phyloP scores from a whole-genome alignment of 495 filamentous ascomycete species.

The Penicilliopsis zonata region DNA sequence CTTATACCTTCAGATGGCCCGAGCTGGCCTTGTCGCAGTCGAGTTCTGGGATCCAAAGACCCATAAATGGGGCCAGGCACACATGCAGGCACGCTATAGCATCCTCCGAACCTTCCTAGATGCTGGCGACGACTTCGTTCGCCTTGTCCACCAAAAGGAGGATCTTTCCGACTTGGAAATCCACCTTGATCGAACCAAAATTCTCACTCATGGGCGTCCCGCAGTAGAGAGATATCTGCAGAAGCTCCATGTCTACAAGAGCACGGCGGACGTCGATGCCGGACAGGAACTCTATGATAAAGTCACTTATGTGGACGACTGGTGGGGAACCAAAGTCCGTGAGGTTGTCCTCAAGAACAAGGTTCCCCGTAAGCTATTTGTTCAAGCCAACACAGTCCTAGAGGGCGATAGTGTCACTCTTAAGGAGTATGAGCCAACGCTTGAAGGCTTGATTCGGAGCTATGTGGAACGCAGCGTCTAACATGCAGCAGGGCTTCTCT shows the following conservation, averaged over 20 bases:
- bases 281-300: conserved; percentile 68
- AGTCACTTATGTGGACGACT: conserved; percentile 71
- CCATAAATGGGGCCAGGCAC: conserved; percentile 86
- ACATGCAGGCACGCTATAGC: conserved; percentile 88
- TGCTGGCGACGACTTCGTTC: conserved; percentile 72
- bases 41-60: conserved; percentile 84
- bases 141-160: conserved; percentile 57
- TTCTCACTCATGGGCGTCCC: conserved; percentile 51
- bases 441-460: conserved; percentile 82
- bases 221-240: conserved; percentile 84
- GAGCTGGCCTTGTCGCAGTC: conserved; percentile 70
- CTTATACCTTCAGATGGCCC: conserved; percentile 83
- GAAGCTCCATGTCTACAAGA: conserved; percentile 87
- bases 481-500: too few relatives aligned
- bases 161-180: conserved; percentile 76
- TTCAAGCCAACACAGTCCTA: conserved; percentile 80
- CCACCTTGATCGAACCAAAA: conserved; percentile 70
- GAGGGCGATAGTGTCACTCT: conserved; percentile 63
- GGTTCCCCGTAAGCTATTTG: conserved; percentile 89
- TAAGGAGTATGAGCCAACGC: conserved; percentile 80
- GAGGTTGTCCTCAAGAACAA: conserved; percentile 74
- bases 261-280: conserved; percentile 67
- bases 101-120: conserved; percentile 83
- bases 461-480: conserved; percentile 68
- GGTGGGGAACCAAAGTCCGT: conserved; percentile 66